Conservation (phyloP, 2,329 filamentous ascomycete species). For the Fusarium fracticaudum region DNA sequence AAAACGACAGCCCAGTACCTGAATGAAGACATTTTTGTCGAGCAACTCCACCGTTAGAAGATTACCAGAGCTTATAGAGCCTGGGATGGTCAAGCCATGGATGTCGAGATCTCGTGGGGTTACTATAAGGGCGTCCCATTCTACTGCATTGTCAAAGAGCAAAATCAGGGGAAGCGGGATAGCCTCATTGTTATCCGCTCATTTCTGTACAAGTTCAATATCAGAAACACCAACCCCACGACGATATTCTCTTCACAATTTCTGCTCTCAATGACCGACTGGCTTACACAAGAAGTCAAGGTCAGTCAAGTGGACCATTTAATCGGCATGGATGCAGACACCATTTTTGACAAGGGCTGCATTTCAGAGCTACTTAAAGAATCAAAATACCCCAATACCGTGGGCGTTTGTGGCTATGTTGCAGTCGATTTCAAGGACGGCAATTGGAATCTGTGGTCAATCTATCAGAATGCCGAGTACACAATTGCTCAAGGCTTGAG, state of each 20-base stretch:
- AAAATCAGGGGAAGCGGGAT: conserved; percentile 56
- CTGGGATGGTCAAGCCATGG: conserved; percentile 52
- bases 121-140: conserved; percentile 53
- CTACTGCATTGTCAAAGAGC: conserved; percentile 54
- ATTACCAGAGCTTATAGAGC: conserved; percentile 50
- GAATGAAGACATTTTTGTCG: conserved; percentile 52
- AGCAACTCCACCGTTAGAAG: conserved; percentile 37
- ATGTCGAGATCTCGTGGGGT: conserved; percentile 50
- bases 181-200: conserved; percentile 54
- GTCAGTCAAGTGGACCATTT: conserved; percentile 49
- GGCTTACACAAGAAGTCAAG: conserved; percentile 43
- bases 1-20: conserved; percentile 47
- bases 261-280: conserved; percentile 47
- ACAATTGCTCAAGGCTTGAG: conserved; percentile 41
- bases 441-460: conserved; percentile 40
- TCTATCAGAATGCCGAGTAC: conserved; percentile 42
- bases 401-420: conserved; percentile 56
- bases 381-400: conserved; percentile 48
- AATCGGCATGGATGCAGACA: conserved; percentile 55
- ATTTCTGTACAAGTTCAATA: conserved; percentile 55
- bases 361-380: conserved; percentile 50
- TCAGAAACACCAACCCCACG: conserved; percentile 46
- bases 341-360: conserved; percentile 50
- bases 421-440: conserved; percentile 38
- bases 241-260: conserved; percentile 51